phyloP scores from a whole-genome alignment of 352 stramenopile species.

The Phytophthora cajani region DNA sequence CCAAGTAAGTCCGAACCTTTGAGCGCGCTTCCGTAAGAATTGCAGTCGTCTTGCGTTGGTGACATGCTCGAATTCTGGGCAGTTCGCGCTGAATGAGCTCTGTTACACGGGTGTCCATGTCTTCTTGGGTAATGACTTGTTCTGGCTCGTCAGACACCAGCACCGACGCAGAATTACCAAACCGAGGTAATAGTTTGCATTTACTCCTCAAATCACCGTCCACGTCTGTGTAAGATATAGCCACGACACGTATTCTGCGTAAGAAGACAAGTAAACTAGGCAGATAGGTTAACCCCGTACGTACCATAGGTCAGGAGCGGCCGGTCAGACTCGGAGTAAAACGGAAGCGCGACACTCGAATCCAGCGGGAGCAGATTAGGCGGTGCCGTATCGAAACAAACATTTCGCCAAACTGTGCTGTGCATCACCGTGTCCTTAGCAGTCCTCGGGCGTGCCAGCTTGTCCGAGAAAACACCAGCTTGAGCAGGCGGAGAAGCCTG shows the following conservation, averaged over 20 bases:
- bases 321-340: conserved; percentile 41
- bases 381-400: conserved; percentile 46
- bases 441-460: conserved; percentile 34
- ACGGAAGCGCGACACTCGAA: conserved; percentile 21
- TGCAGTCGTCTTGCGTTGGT: conserved; percentile 52
- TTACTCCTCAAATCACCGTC: conserved; percentile 51
- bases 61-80: conserved; percentile 56
- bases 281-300: conserved; percentile 3
- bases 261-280: background rate
- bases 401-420: conserved; percentile 50
- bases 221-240: conserved; percentile 41
- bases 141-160: conserved; percentile 16
- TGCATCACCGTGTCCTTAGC: conserved; percentile 54
- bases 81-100: conserved; percentile 51
- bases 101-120: conserved; percentile 55
- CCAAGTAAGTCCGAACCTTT: conserved; percentile 41
- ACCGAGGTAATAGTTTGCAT: conserved; percentile 52
- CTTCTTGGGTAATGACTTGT: conserved; percentile 40
- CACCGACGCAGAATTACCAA: conserved; percentile 47
- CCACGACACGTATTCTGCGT: background rate
- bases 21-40: conserved; percentile 53
- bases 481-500: conserved; percentile 4
- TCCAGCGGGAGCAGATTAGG: conserved; percentile 41
- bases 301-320: conserved; percentile 52
- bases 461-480: conserved; percentile 38